These are phyloP conservation scores for Saccharum officinarum DNA, from an alignment of 176 grass and related monocot genomes.

Conservation along the genomic window DNA sequence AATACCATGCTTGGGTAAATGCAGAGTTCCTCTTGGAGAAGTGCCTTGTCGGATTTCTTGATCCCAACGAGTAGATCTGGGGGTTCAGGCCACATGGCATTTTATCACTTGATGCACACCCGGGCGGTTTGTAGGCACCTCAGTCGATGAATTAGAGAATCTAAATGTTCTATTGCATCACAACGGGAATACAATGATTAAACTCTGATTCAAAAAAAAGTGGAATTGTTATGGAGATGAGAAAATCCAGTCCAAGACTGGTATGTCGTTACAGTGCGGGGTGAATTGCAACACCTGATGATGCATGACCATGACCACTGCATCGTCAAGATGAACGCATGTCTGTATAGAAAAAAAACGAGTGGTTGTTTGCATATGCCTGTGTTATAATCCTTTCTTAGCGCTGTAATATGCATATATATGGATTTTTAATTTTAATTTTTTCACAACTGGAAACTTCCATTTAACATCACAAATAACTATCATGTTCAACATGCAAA, in stretches of 20 bases:
- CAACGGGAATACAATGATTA: background rate
- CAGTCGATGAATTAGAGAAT: background rate
- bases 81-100: background rate
- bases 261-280: background rate
- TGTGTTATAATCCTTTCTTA: background rate
- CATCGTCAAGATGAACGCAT: background rate
- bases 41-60: conserved; percentile 77
- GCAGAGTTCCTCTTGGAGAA: conserved; percentile 92
- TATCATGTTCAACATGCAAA: background rate
- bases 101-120: background rate
- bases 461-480: background rate
- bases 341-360: background rate
- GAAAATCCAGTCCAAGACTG: background rate
- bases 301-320: no score
- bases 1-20: conserved; percentile 96
- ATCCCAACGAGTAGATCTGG: conserved; percentile 45
- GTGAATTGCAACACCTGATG: background rate
- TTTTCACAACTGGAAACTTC: no score
- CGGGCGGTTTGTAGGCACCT: background rate
- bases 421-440: background rate
- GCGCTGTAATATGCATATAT: background rate
- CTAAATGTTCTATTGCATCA: conserved; percentile 12
- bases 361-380: background rate
- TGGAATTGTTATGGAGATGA: background rate
- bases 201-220: background rate